Evolutionary conservation across 2,329 filamentous ascomycete species (phyloP).

Genomic region (Botrytis hyacinthi): DNA sequence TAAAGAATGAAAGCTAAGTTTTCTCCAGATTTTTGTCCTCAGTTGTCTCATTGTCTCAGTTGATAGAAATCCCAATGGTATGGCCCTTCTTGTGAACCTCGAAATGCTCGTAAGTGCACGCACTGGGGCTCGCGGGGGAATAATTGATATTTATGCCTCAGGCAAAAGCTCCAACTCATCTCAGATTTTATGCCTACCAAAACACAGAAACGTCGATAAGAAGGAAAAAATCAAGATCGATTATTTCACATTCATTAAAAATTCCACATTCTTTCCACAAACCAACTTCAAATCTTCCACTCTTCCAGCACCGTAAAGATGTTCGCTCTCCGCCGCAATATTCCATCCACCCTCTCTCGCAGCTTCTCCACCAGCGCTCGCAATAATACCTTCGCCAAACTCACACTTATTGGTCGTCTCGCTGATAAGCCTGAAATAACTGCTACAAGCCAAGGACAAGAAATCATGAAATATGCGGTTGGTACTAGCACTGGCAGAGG

Average conservation of each 20-base stretch:
- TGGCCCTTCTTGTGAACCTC: not conserved
- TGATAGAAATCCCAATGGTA: conserved; percentile 1
- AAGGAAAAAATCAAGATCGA: not conserved
- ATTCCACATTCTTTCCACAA: not conserved
- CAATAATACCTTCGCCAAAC: conserved; percentile 61
- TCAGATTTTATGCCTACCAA: not conserved
- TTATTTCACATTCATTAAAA: not conserved
- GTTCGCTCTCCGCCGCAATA: conserved; percentile 42
- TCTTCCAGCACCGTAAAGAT: conserved; percentile 24
- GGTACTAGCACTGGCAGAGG: conserved; percentile 64
- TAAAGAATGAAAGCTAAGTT: not conserved
- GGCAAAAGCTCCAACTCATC: not conserved
- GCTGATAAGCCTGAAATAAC: conserved; percentile 74
- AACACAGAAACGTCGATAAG: not conserved
- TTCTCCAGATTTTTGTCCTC: not conserved
- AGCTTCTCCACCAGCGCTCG: conserved; percentile 71
- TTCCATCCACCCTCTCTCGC: conserved; percentile 51
- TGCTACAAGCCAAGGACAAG: conserved; percentile 66
- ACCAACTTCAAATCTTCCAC: not conserved
- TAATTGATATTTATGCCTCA: not conserved
- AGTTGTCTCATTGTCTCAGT: not conserved
- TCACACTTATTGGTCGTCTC: conserved; percentile 85
- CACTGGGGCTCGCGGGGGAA: too few species aligned
- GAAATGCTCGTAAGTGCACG: not conserved
- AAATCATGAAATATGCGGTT: conserved; percentile 75